phyloP scores from a whole-genome alignment of 2,329 filamentous ascomycete genomes.

The Mollisiaceae sp. region DNA sequence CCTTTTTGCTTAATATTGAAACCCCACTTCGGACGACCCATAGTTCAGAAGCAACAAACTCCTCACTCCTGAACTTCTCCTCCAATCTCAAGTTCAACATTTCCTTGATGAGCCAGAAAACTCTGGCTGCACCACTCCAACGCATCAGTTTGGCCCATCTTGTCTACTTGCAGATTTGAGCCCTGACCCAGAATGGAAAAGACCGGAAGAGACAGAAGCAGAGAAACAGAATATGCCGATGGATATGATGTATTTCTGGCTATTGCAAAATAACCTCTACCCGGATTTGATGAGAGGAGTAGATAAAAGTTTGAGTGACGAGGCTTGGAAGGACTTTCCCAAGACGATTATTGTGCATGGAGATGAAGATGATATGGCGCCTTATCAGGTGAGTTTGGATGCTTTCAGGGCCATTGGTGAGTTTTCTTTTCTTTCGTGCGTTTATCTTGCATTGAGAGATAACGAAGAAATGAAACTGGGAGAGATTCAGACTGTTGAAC shows the following conservation, averaged over 20 bases:
- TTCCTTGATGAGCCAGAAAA: not conserved
- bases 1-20: not conserved
- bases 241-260: not conserved
- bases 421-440: not conserved
- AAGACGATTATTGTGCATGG: constrained; percentile 2
- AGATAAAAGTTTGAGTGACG: not conserved
- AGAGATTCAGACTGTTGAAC: not conserved
- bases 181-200: not conserved
- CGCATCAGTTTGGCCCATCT: not conserved
- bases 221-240: not conserved
- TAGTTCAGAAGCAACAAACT: not conserved
- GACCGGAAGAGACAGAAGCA: not conserved
- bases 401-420: not conserved
- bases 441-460: not conserved
- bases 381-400: constrained; percentile 4
- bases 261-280: not conserved
- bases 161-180: not conserved
- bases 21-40: not conserved
- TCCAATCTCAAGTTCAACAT: not conserved
- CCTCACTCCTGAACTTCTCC: not conserved
- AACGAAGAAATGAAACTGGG: not conserved
- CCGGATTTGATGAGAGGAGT: not conserved
- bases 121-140: not conserved
- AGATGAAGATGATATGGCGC: constrained; percentile 3
- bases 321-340: constrained; percentile 1